These are phyloP conservation scores for Rhodotorula sp. DNA, from an alignment of 1,284 basidiomycete species.

Conservation along the genomic window DNA sequence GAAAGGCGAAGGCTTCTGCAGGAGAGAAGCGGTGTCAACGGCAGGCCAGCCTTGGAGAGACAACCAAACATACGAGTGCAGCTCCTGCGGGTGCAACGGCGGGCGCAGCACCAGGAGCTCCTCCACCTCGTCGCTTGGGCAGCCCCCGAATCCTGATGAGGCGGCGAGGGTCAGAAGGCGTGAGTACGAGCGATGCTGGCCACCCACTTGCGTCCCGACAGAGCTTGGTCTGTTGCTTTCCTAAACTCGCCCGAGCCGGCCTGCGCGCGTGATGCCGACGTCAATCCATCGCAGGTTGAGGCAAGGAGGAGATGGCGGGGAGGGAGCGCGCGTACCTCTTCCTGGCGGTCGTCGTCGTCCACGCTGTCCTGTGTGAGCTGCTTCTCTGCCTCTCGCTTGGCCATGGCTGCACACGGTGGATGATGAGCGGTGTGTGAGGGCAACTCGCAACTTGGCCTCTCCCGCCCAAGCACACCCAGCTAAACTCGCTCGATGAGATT, in stretches of 20 bases:
- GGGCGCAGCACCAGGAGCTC: conserved; percentile 21
- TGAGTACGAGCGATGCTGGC: not conserved
- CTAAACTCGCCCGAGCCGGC: conserved; percentile 16
- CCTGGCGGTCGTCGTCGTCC: conserved; percentile 36
- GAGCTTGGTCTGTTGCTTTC: conserved; percentile 2
- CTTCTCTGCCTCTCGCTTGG: conserved; percentile 43
- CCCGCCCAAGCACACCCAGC: not conserved
- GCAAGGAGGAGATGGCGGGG: not conserved
- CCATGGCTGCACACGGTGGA: conserved; percentile 15
- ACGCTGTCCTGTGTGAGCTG: conserved; percentile 42
- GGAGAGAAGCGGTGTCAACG: not conserved
- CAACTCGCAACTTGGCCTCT: not conserved
- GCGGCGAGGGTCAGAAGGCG: not conserved
- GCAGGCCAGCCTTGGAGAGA: not conserved
- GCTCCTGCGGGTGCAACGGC: conserved; percentile 19
- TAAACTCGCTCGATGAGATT: not conserved
- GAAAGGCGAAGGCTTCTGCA: conserved; percentile 25
- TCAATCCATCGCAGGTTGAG: not conserved
- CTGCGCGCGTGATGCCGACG: not conserved
- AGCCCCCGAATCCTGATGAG: conserved; percentile 50
- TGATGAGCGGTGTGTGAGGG: not conserved
- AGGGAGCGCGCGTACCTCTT: conserved; percentile 11
- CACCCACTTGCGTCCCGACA: conserved; percentile 17
- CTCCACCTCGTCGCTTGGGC: conserved; percentile 44
- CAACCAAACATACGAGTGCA: conserved; percentile 8